Evolutionary conservation across 169 alveolate species (phyloP), one percentile per base, ranked within the genome.

Genomic region (Plasmodium vivax): DNA sequence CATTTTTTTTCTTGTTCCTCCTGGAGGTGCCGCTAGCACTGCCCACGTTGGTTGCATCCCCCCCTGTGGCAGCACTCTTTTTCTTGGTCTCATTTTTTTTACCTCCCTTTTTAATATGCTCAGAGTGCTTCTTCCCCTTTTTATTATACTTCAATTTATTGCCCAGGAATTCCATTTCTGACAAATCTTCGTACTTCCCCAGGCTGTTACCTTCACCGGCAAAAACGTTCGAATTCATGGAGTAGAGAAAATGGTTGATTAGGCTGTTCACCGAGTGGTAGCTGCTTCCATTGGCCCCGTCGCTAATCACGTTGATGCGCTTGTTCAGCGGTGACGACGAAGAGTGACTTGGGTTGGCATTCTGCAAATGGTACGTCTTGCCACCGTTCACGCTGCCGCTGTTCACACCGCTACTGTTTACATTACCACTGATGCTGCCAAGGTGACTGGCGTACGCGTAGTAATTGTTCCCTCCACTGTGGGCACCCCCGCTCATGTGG

Each of bases 141-240:
- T 81, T 58, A 27, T 81, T 58, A 27, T 32, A 45, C 43, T 80
- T 62, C 38, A 34, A 14, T 19, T 71, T 79, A 19, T 34, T 62
- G 38, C 74, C 94, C 34, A 88, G 72, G 23, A 80, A 80, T 80
- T 81, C 94, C 8, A 62, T 38, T 62, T 88, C 82, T 3, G 83
- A 88, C 27, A 88, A 19, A 51, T 88, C 90, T 45, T 80, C 90
- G 51, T 79, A 79, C 36, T 54, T 88, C 27, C 72, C 68, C 2
- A 75, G 7, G 58, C 68, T 85, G 41, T 62, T n/a, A 54, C 34
- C 51, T 27, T 88, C 58, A 23, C 54, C 56, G 43, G 47, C 54
- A 68, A 88, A 88, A 1, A 88, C 54, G 8, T 88, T 88, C 27
- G 94, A 77, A 45, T 80, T 88, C 94, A 88, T 88, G 6, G 94